These are phyloP conservation scores for Tuber aestivum DNA, from an alignment of 495 filamentous ascomycete species.

Conservation along the genomic window DNA sequence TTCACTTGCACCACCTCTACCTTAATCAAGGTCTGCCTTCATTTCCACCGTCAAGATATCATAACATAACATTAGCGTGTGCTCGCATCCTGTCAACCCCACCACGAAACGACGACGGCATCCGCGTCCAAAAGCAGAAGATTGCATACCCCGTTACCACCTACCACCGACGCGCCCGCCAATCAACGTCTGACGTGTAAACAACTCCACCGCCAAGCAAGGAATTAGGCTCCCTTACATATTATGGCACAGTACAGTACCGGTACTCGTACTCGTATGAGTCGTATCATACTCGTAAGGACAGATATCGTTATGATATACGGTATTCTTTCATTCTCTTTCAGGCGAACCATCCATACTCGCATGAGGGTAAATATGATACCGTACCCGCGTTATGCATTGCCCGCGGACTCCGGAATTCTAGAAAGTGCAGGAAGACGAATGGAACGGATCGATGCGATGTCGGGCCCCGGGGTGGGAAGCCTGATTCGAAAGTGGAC, in stretches of 20 bases:
- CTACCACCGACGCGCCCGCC: not conserved
- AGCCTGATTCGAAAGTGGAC: not conserved
- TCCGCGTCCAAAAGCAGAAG: not conserved
- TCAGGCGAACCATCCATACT: not conserved
- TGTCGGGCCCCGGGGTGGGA: not conserved
- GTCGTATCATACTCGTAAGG: too few relatives aligned
- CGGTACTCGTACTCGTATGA: not conserved
- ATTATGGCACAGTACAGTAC: not conserved
- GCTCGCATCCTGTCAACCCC: not conserved
- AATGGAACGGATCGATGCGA: not conserved
- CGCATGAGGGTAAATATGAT: not conserved
- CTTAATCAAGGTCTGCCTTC: not conserved
- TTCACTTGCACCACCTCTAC: not conserved
- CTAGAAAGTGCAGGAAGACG: not conserved
- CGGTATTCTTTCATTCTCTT: not conserved
- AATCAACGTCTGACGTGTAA: not conserved
- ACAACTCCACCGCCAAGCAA: not conserved
- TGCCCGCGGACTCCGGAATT: not conserved
- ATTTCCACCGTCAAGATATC: not conserved
- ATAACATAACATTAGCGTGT: not conserved
- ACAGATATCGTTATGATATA: not conserved
- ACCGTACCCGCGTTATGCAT: not conserved
- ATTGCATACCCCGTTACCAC: not conserved
- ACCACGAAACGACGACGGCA: not conserved
- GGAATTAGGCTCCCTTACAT: not conserved